These are phyloP conservation scores for Thymus mandschuricus DNA, from an alignment of 257 asterid genomes.

Conservation along the genomic window DNA sequence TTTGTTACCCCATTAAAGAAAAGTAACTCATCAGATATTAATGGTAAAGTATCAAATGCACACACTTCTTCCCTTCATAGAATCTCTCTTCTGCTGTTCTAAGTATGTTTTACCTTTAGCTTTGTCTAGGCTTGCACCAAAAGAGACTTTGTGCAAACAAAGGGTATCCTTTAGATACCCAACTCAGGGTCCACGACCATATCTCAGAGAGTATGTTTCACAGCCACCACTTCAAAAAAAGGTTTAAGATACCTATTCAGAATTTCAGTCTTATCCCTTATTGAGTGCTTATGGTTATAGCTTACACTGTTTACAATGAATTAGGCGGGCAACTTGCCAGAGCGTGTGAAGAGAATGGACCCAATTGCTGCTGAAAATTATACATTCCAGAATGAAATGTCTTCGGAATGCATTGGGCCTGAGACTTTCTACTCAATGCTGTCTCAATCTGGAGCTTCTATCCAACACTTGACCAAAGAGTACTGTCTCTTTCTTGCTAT, in stretches of 20 bases:
- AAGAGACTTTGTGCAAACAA: constrained; percentile 52
- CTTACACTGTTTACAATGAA: constrained; percentile 32
- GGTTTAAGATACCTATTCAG: constrained; percentile 47
- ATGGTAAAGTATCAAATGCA: constrained; percentile 53
- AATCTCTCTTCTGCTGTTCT: constrained; percentile 38
- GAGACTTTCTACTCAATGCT: constrained; percentile 63
- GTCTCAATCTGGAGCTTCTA: constrained; percentile 74
- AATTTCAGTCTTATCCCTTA: constrained; percentile 17
- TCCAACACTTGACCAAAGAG: constrained; percentile 71
- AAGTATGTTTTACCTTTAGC: constrained; percentile 51
- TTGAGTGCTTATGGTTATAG: constrained; percentile 21
- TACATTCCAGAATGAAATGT: constrained; percentile 49
- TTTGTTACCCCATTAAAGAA: constrained; percentile 67
- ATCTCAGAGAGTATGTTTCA: constrained; percentile 68
- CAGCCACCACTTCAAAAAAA: constrained; percentile 57
- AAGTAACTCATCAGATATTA: constrained; percentile 41
- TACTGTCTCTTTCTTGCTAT: constrained; percentile 39
- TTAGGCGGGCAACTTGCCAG: constrained; percentile 69
- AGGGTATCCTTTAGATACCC: constrained; percentile 74
- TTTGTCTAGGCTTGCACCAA: constrained; percentile 60
- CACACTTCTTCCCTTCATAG: constrained; percentile 29
- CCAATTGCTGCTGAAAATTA: constrained; percentile 67
- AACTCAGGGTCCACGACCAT: constrained; percentile 51
- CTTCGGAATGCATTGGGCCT: constrained; percentile 56
- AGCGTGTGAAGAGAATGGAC: constrained; percentile 63